Evolutionary conservation across 108 stramenopile genomes (phyloP), one percentile per base, ranked within the genome.

Genomic region (Cyclotella sp.): DNA sequence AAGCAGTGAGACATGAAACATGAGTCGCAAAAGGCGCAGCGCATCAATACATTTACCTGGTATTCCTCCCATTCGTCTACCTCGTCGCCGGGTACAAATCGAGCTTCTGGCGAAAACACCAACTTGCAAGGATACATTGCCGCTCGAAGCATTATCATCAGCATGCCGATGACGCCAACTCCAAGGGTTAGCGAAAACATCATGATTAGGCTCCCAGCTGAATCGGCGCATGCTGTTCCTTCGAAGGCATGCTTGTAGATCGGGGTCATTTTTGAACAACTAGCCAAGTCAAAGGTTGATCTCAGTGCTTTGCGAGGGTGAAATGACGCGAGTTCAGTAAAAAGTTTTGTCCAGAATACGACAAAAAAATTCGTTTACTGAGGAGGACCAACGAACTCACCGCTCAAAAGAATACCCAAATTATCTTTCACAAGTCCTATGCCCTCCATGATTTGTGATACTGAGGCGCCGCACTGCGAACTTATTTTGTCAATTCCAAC

Each of bases 1-100:
- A 7, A 40, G 34, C 34, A 63, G n/a, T 40, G 30, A 39, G 34
- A 49, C 9, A 49, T 9, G 47, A 16, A n/a, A 3, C 3, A 49
- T n/a, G 47, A 49, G 47, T 49, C 34, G 34, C 34, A 34, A 34
- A 34, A 34, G 34, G 34, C 34, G 6, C 13, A n/a, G 47, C 47
- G 15, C n/a, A 49, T 49, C 18, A n/a, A n/a, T 8, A 15, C 9
- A n/a, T 41, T 66, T 66, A 66, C 65, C 65, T 68, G 72, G 54
- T 82, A 82, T 60, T 82, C 81, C 7, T 82, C 74, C 69, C 68
- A 70, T 75, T 75, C 74, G 21, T 75, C 45, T 44, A 70, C 59
- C 10, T 75, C 74, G 9, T 82, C 73, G 42, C 63, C 68, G 6
- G 52, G 51, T 22, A 14, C 34, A 46, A 41, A 14, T 3, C 52